phyloP scores from a whole-genome alignment of 768 basidiomycete species.

The Lentinus brumalis region DNA sequence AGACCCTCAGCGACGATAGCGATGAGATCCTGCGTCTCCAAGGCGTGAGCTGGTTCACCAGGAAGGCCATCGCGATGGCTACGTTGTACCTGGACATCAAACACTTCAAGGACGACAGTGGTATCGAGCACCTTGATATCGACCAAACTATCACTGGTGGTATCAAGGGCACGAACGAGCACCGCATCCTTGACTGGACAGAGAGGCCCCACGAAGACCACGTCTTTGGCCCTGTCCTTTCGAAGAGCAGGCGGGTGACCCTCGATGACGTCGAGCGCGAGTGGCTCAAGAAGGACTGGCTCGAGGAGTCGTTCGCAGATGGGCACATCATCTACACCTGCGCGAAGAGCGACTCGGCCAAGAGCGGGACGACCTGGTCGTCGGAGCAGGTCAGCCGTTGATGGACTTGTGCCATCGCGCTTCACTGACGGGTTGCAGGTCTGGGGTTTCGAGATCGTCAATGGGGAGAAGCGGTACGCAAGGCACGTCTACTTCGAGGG shows the following conservation, averaged over 20 bases:
- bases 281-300: constrained; percentile 45
- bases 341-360: constrained; percentile 62
- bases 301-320: constrained; percentile 39
- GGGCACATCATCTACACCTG: constrained; percentile 37
- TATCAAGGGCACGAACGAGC: constrained; percentile 57
- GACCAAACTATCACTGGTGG: constrained; percentile 67
- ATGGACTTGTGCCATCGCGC: not conserved
- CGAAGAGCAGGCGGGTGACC: constrained; percentile 34
- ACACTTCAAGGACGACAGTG: constrained; percentile 59
- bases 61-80: constrained; percentile 57
- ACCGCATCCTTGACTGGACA: constrained; percentile 57
- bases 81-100: constrained; percentile 63
- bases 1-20: constrained; percentile 57
- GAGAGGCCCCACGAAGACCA: constrained; percentile 56
- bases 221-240: constrained; percentile 62
- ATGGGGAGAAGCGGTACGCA: constrained; percentile 61
- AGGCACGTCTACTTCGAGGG: constrained; percentile 67
- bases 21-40: constrained; percentile 70
- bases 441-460: constrained; percentile 67
- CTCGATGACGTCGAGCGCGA: constrained; percentile 35
- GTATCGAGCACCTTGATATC: constrained; percentile 65
- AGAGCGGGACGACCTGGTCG: constrained; percentile 63
- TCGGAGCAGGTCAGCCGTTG: constrained; percentile 55
- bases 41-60: constrained; percentile 72
- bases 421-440: constrained; percentile 38